These are phyloP conservation scores for Arabis hirsuta DNA, from an alignment of 345 rosid species.

Conservation along the genomic window DNA sequence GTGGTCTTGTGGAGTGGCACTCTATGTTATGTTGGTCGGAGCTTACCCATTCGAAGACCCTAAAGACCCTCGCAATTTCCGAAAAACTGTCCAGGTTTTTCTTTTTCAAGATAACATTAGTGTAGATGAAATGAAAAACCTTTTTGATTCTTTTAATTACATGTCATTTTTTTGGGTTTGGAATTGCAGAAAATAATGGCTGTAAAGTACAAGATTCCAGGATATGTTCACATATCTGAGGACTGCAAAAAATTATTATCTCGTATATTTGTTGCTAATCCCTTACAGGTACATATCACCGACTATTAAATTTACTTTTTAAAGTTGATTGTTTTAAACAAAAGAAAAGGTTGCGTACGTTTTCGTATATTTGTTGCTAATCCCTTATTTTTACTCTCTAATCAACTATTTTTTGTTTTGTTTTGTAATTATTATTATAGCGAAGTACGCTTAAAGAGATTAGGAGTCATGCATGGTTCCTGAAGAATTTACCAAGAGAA, in stretches of 20 bases:
- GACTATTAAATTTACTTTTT: too few relatives aligned
- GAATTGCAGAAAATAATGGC: slow-evolving; percentile 78
- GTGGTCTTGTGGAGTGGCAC: slow-evolving; percentile 88
- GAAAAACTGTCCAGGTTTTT: slow-evolving; percentile 68
- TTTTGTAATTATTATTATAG: slow-evolving; percentile 36
- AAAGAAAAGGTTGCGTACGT: too few relatives aligned
- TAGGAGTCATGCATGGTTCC: slow-evolving; percentile 70
- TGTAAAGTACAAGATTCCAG: slow-evolving; percentile 85
- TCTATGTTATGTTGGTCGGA: slow-evolving; percentile 84
- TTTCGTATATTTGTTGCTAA: too few relatives aligned
- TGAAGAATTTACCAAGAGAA: slow-evolving; percentile 65
- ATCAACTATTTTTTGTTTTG: neutral
- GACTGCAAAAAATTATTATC: slow-evolving; percentile 75
- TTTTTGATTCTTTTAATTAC: neutral
- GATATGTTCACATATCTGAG: slow-evolving; percentile 70
- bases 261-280: slow-evolving; percentile 77
- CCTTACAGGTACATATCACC: slow-evolving; percentile 57
- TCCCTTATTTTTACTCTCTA: neutral
- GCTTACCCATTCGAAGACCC: slow-evolving; percentile 86
- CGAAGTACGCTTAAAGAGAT: slow-evolving; percentile 68
- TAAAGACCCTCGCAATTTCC: slow-evolving; percentile 68
- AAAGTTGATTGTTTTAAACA: too few relatives aligned
- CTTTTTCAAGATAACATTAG: neutral
- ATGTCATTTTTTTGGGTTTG: neutral
- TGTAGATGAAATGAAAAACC: neutral